Evolutionary conservation across 2,329 filamentous ascomycete species (phyloP), one percentile per base, ranked within the genome.

Genomic region (Aspergillus awamori): DNA sequence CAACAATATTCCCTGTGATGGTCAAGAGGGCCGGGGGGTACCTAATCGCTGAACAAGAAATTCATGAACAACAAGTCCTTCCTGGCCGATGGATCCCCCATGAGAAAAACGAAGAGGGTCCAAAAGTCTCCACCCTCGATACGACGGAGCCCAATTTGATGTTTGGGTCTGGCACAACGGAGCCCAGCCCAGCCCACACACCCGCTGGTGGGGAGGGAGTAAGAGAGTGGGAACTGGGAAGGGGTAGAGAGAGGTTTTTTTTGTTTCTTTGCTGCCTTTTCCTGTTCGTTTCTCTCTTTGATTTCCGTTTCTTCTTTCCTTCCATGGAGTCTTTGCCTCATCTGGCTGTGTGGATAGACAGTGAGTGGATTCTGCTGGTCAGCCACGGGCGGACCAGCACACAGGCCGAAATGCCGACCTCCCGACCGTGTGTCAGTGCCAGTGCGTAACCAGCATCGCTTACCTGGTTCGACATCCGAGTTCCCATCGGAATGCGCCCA

Each of bases 321-420:
- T 45, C 41, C 41, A 45, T 45, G 41, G 20, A 13, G 17, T 11
- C 41, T 45, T 45, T 45, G 41, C 41, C 41, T 45, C 17, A 24
- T 45, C 10, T 24, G 41, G 20, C 8, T 11, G 5, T 45, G 41
- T 43, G 39, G 39, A 43, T 10, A 43, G n/a, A 20, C 8, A 8
- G 17, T 17, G 15, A 20, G 39, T 17, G 39, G 17, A 11, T 11
- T 11, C 8, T 22, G 41, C 8, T 43, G 41, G 41, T 43, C 41
- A 43, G 41, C 33, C 5, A 43, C 8, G 20, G 41, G 8, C 41
- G n/a, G 17, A 43, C 17, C 5, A 11, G 41, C 41, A 45, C 20
- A 39, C 30, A 53, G 20, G 22, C 59, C 69, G 68, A 67, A 61
- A 52, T 63, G 65, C 69, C 69, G 68, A 67, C 51, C 63, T 61